Evolutionary conservation across 2,329 filamentous ascomycete genomes (phyloP).

Genomic region (Drechslerella coelobrocha): DNA sequence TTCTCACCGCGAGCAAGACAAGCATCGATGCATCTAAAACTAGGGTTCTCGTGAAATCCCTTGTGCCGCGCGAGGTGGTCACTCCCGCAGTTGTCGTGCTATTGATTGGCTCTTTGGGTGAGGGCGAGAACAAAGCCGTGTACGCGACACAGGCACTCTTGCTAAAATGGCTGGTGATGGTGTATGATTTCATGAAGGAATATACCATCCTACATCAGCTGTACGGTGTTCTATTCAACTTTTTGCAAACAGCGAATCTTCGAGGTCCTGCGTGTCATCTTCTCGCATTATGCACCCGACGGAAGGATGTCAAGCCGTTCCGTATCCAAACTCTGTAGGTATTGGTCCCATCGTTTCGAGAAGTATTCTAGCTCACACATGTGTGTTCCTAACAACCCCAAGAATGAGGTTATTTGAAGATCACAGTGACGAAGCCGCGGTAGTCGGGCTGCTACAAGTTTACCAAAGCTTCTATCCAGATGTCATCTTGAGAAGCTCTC

Average conservation of each 20-base stretch:
- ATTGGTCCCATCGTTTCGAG: not conserved
- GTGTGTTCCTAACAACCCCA: constrained; percentile 55
- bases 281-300: constrained; percentile 76
- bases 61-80: constrained; percentile 76
- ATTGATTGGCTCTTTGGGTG: constrained; percentile 75
- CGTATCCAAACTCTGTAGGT: constrained; percentile 77
- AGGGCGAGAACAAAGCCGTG: constrained; percentile 76
- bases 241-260: constrained; percentile 80
- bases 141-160: constrained; percentile 73
- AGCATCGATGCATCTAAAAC: constrained; percentile 78
- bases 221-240: constrained; percentile 79
- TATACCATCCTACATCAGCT: constrained; percentile 69
- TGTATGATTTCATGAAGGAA: constrained; percentile 74
- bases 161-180: constrained; percentile 78
- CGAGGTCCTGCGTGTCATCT: constrained; percentile 74
- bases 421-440: constrained; percentile 72
- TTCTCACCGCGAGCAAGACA: constrained; percentile 69
- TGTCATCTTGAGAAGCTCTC: constrained; percentile 71
- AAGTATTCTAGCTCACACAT: not conserved
- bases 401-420: constrained; percentile 62
- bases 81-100: constrained; percentile 68
- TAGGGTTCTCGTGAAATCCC: constrained; percentile 71
- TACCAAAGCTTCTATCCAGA: constrained; percentile 92
- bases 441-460: constrained; percentile 77
- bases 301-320: constrained; percentile 83